phyloP scores from a whole-genome alignment of 208 protist genomes.

The Trypanosoma mega region DNA sequence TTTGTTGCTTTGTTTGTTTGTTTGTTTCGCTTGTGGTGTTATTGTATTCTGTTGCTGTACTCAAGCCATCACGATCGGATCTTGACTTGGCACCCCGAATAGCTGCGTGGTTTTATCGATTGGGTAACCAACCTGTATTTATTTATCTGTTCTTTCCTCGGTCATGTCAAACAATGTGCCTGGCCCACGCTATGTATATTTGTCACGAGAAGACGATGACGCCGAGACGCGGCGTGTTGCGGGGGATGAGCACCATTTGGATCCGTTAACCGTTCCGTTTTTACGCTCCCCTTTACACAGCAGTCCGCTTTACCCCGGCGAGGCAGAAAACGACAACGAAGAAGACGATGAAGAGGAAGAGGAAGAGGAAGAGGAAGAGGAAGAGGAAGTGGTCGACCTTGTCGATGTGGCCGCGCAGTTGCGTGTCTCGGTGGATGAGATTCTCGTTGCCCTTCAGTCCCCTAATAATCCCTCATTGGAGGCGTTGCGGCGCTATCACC shows the following conservation, averaged over 20 bases:
- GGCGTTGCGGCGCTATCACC: too few relatives aligned
- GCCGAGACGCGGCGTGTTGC: too few relatives aligned
- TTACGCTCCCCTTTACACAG: neutral
- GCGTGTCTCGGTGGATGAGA: slow-evolving; percentile 12
- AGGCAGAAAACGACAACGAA: neutral
- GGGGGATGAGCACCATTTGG: neutral
- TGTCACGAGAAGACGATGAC: too few relatives aligned
- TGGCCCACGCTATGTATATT: too few relatives aligned
- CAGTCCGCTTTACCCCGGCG: neutral
- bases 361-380: neutral
- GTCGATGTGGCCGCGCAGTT: slow-evolving; percentile 12
- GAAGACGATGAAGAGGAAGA: neutral
- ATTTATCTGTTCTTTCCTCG: too few relatives aligned
- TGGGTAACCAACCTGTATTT: too few relatives aligned
- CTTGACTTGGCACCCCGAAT: too few relatives aligned
- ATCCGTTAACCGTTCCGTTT: neutral
- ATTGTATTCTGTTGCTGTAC: neutral
- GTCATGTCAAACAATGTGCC: too few relatives aligned
- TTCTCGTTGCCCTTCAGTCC: slow-evolving; percentile 9
- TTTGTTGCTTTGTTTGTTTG: slow-evolving; percentile 3
- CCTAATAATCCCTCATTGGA: too few relatives aligned
- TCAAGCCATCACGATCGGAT: too few relatives aligned
- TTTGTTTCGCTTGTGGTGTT: neutral
- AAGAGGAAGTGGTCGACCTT: slow-evolving; percentile 1
- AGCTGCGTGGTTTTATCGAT: too few relatives aligned